Evolutionary conservation across 257 asterid genomes (phyloP), one percentile per base, ranked within the genome.

Genomic region (Solanum tarijense): DNA sequence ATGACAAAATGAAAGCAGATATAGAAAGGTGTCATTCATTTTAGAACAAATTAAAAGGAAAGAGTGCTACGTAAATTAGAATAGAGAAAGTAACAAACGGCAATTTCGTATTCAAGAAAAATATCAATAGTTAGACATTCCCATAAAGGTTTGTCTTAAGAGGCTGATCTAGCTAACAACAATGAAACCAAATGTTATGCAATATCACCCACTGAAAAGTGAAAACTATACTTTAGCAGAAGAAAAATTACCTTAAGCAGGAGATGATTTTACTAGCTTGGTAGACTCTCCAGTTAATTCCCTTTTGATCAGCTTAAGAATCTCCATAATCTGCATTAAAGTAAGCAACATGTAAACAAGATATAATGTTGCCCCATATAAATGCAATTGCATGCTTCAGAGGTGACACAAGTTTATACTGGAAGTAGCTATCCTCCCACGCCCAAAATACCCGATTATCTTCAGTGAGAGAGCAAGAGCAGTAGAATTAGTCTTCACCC

Each of bases 211-310:
- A 75, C 83, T 21, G 55, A 75, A 36, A 74, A 36, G 83, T 36
- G 32, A 79, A 78, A 41, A 41, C 84, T 41, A 25, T 41, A 79
- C 25, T 41, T 13, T 36, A 87, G 72, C 41, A 55, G 78, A 86
- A 81, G 76, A 46, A 82, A 66, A 86, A 81, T 88, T 85, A 85
- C 88, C 89, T 55, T 71, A 20, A 82, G 68, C n/a, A 79, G 72
- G 62, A 74, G 65, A 91, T 27, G 32, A 75, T 90, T 91, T 90
- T 31, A 68, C 65, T 46, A 87, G 88, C 90, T 90, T 94, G 72
- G 89, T 91, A 85, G 94, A 89, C 89, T 92, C 98, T 88, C 98
- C 97, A 88, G 91, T 94, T 93, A 96, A 86, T 92, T 97, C 98
- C 93, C 97, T 93, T 90, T 93, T 93, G 86, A 97, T 93, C 89